A percentile compares a stretch with the other conserved stretches of the same genome.
phyloP scores from a whole-genome alignment of 345 rosid genomes.

The Boechera retrofracta region DNA sequence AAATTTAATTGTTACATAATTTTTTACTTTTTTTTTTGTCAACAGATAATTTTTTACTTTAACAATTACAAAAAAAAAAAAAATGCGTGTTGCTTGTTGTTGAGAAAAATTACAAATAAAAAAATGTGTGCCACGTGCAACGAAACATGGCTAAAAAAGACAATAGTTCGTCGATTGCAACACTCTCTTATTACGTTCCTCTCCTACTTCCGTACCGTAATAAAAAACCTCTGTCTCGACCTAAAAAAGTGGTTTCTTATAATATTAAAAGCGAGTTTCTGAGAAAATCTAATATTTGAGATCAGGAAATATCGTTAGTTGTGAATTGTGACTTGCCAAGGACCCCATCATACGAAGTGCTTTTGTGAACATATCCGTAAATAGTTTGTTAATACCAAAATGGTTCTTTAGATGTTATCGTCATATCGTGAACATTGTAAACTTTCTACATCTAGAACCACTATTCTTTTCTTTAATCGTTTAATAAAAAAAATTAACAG shows the following conservation, averaged over 20 bases:
- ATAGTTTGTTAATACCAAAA: slow-evolving; percentile 1
- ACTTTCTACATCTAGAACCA: background rate
- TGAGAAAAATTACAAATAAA: background rate
- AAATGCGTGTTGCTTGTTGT: background rate
- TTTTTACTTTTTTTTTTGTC: background rate
- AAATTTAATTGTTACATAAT: background rate
- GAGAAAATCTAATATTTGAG: slow-evolving; percentile 2
- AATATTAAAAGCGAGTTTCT: background rate
- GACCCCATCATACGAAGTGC: slow-evolving; percentile 25
- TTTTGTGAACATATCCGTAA: slow-evolving; percentile 13
- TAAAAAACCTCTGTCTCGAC: background rate
- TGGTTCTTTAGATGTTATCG: background rate
- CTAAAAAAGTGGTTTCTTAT: background rate
- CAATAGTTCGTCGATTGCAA: background rate
- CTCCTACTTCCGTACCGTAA: background rate
- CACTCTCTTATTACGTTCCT: background rate
- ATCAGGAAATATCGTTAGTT: slow-evolving; percentile 15
- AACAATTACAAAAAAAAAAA: background rate
- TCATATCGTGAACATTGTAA: background rate
- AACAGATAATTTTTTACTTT: background rate
- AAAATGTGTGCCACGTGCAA: slow-evolving; percentile 18
- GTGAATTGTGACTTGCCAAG: slow-evolving; percentile 11
- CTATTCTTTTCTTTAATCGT: background rate
- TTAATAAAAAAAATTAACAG: background rate
- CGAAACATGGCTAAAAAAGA: background rate